Evolutionary conservation across 176 grass and related monocot species (phyloP), one percentile per base, ranked within the genome.

Genomic region (Phoenix dactylifera): DNA sequence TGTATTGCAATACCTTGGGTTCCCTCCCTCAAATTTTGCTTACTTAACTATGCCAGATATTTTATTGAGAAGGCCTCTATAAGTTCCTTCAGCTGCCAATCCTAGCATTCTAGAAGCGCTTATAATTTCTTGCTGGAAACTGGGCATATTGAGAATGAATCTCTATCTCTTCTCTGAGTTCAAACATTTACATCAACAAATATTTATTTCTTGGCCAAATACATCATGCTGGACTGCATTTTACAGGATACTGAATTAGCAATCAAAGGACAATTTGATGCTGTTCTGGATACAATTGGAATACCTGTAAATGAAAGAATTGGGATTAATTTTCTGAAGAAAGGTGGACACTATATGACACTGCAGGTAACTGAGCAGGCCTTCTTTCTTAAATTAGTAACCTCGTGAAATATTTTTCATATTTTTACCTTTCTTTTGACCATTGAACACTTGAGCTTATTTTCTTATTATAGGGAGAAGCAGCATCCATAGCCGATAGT

Each of bases 341-440:
- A 80, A 88, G 87, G 92, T 19, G 92, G 92, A 61, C 69, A 97
- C 52, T 97, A 88, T 76, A 96, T 97, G 92, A 97, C 92, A 51
- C 92, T 97, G 76, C 92, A 97, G 86, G 92, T 96, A 60, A 64
- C 73, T 17, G 57, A 74, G 58, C 24, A 62, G 30, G 44, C 66
- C 15, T 16, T 65, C 4, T 9, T 74, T 26, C 22, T 75, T 59
- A 5, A 15, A 6, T 14, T 10, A 59, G 58, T n/a, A 52, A 3
- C 1, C 7, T 39, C 18, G 20, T 30, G 28, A 44, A 44, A 44
- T 44, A 44, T 63, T 26, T 25, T 61, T n/a, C 66, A 22, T 66
- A 44, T 10, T 48, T 51, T 6, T 50, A 55, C 17, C 24, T 76
- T 66, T 63, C 57, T 55, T 26, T 71, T 60, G 39, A 24, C 7